Base-by-base conservation (phyloP, 2,329 filamentous ascomycete genomes). In the Ceratocystis cubensis region DNA sequence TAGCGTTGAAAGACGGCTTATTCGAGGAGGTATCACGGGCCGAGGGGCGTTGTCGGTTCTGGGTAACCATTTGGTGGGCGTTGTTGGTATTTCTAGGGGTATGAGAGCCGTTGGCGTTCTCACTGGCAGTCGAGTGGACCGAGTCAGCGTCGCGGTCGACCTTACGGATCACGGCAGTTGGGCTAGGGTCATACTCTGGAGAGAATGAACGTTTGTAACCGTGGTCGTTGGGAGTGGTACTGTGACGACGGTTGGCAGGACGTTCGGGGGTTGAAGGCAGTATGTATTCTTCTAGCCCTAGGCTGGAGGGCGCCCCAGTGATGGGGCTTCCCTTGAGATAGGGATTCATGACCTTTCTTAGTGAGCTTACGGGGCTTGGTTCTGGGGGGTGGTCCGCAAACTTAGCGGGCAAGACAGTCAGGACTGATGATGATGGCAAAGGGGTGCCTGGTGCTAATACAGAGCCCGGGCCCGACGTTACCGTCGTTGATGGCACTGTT, bases 331-430 rank as follows among this genome's bases (percentile, higher is more conserved):
- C 69, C 65, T 75, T 77, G 22, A 96, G 77, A 74, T 91, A 96
- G 5, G 89, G 91, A 75, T 88, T 88, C 91, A 96, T 96, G 64
- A 89, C 88, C 75, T 89, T 84, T 68, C 89, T 84, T 70, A 96
- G 78, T 75, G 91, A 96, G 74, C 88, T 94, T 46, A 88, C 84
- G 17, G 89, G 86, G 71, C 84, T 91, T 46, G 78, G 78, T 69
- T 79, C 76, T 8, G 76, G 37, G 37, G 37, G 73, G 63, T 75
- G 74, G 3, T 73, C 71, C 28, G 72, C 73, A 28, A 72, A 66
- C 44, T 74, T 73, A 59, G 76, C 71, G 2, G 75, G 72, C 7
- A 76, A 72, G 53, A 76, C 70, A 33, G 73, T 71, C 25, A 78
- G 75, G 63, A 78, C 70, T 1, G 77, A 76, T 30, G 77, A 76